phyloP scores from a whole-genome alignment of 176 grass and related monocot species.

The Carex myosuroides region DNA sequence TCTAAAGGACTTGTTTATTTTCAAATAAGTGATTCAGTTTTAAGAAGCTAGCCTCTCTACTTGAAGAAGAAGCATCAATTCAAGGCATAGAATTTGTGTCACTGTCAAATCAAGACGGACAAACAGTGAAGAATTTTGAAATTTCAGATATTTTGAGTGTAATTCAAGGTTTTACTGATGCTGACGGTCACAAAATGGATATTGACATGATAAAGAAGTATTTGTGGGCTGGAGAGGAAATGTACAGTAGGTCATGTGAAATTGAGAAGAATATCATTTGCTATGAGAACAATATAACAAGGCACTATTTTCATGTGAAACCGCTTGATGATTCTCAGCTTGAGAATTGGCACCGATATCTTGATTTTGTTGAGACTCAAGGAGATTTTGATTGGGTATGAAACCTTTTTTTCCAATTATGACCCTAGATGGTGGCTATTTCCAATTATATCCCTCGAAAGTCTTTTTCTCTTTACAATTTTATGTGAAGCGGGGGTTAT shows the following conservation, averaged over 20 bases:
- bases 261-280: conserved; percentile 57
- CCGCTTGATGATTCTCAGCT: conserved; percentile 71
- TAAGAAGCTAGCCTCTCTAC: background rate
- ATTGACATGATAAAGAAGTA: conserved; percentile 50
- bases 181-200: conserved; percentile 26
- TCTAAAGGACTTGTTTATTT: conserved; percentile 17
- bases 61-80: conserved; percentile 46
- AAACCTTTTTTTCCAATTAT: background rate
- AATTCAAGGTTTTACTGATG: conserved; percentile 41
- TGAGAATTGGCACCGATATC: conserved; percentile 84
- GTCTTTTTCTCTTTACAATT: background rate
- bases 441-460: background rate
- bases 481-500: background rate
- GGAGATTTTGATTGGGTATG: conserved; percentile 97
- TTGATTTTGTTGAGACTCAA: conserved; percentile 83
- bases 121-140: conserved; percentile 35
- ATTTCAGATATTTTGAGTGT: conserved; percentile 38
- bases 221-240: conserved; percentile 48
- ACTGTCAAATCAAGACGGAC: conserved; percentile 32
- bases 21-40: conserved; percentile 26
- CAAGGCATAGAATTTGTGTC: conserved; percentile 24
- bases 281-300: conserved; percentile 70
- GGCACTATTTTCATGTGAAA: conserved; percentile 77
- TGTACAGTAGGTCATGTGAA: conserved; percentile 65
- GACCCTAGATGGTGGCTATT: background rate